Conservation (phyloP, 2,329 filamentous ascomycete genomes). For the Alternaria rosae region DNA sequence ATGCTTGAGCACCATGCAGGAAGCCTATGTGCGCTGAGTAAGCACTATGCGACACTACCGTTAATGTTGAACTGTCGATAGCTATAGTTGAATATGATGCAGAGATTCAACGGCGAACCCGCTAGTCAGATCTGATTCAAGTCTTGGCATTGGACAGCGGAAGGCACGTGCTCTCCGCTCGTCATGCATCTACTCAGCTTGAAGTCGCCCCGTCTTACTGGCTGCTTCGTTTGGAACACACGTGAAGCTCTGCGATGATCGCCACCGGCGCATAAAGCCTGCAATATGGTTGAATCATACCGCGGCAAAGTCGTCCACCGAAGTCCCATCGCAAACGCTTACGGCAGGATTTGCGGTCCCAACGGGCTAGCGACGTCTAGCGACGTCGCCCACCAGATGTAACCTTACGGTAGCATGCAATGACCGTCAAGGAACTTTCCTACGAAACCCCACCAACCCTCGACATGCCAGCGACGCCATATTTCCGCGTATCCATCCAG, state of each 20-base stretch:
- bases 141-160: conserved; percentile 10
- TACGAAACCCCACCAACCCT: conserved; percentile 37
- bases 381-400: conserved; percentile 31
- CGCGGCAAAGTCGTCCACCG: conserved; percentile 25
- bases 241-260: conserved; percentile 6
- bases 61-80: not conserved
- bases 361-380: conserved; percentile 31
- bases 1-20: conserved; percentile 10
- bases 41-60: not conserved
- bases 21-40: not conserved
- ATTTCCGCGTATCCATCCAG: conserved; percentile 28
- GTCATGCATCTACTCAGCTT: conserved; percentile 9
- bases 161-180: conserved; percentile 20
- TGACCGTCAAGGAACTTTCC: conserved; percentile 34
- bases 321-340: conserved; percentile 22
- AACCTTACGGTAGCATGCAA: conserved; percentile 49
- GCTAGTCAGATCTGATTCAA: not conserved
- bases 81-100: not conserved
- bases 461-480: conserved; percentile 35
- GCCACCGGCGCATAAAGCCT: conserved; percentile 19
- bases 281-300: conserved; percentile 38
- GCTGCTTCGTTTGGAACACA: conserved; percentile 14
- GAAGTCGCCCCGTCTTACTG: conserved; percentile 5
- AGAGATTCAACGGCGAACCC: not conserved
- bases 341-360: conserved; percentile 17